Percentiles rank a stretch among this genome's conserved stretches.
Evolutionary conservation across 2,329 filamentous ascomycete species (phyloP).

Genomic region (Venturia effusa): DNA sequence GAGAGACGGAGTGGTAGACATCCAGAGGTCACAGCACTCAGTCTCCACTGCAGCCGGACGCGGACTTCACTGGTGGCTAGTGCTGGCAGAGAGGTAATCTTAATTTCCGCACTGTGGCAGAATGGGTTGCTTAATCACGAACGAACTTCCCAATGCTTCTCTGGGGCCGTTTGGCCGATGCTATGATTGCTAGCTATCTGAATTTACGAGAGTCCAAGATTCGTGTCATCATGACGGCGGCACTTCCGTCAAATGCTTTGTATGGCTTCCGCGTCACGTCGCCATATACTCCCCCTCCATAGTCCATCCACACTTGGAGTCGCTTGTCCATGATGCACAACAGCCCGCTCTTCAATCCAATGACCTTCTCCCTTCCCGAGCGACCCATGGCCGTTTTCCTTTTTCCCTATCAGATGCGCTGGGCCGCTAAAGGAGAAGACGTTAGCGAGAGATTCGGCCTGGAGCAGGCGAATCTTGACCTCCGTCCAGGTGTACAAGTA

Average conservation of each 20-base stretch:
- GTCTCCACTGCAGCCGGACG: constrained; percentile 2
- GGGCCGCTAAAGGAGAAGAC: background rate
- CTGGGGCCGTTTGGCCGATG: background rate
- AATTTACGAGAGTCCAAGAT: background rate
- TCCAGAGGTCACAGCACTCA: background rate
- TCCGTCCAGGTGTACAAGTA: background rate
- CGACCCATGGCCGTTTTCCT: background rate
- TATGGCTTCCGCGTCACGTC: background rate
- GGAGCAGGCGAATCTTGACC: background rate
- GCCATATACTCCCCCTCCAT: background rate
- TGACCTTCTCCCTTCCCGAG: background rate
- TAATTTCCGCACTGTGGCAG: constrained; percentile 6
- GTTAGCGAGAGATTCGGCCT: constrained; percentile 2
- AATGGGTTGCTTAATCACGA: constrained; percentile 3
- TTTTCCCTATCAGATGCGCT: background rate
- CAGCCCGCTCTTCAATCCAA: background rate
- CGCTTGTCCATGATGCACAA: background rate
- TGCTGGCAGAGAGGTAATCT: background rate
- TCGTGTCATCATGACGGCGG: too few relatives aligned
- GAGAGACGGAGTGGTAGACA: background rate
- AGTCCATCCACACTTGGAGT: too few relatives aligned
- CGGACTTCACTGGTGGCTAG: constrained; percentile 3
- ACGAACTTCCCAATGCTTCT: constrained; percentile 2
- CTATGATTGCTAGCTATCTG: background rate
- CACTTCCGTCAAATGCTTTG: too few relatives aligned